Conservation (phyloP, 257 asterid genomes). For the Solanum ahanhuiri region DNA sequence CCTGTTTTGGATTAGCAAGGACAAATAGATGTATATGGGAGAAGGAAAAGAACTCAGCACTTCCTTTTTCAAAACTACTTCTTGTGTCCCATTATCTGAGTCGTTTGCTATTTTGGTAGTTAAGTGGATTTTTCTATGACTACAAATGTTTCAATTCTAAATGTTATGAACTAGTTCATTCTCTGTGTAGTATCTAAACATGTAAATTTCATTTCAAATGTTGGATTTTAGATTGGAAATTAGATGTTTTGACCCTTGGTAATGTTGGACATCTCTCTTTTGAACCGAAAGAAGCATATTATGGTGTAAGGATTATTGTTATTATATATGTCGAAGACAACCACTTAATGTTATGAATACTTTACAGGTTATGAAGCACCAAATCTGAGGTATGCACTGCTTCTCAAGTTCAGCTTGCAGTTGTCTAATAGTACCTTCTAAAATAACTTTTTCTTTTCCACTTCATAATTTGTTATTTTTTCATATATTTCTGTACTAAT, state of each 20-base stretch:
- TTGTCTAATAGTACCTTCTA: not conserved
- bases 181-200: not conserved
- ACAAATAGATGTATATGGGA: not conserved
- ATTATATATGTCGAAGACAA: not conserved
- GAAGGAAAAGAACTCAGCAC: not conserved
- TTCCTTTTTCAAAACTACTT: not conserved
- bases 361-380: conserved; percentile 10
- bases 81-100: not conserved
- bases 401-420: not conserved
- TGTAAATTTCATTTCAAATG: not conserved
- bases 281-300: not conserved
- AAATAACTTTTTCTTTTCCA: not conserved
- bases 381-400: not conserved
- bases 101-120: not conserved
- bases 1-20: not conserved
- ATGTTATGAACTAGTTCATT: not conserved
- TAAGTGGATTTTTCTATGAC: not conserved
- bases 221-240: no score
- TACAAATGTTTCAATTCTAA: not conserved
- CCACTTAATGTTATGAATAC: not conserved
- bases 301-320: not conserved
- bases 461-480: not conserved
- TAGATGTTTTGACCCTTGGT: not conserved
- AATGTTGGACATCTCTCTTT: not conserved
- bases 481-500: not conserved